Conservation (phyloP, 2,329 filamentous ascomycete genomes). For the Plenodomus lindquistii region DNA sequence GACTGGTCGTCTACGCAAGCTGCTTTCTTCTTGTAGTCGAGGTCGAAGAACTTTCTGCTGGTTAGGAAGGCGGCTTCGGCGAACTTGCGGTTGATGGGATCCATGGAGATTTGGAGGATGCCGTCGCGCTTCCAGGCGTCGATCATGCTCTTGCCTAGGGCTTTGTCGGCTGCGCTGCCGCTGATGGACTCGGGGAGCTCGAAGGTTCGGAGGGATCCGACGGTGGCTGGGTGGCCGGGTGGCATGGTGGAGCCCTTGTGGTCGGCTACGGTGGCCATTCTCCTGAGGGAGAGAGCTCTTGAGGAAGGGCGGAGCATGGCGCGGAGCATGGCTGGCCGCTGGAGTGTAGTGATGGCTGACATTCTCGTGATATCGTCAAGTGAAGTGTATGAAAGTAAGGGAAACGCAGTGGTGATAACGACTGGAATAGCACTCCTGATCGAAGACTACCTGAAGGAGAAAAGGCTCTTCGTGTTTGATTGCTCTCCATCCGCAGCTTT, state of each 20-base stretch:
- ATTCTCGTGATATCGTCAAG: neutral
- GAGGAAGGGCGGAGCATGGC: neutral
- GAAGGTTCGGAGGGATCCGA: conserved; percentile 8
- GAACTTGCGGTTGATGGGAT: conserved; percentile 12
- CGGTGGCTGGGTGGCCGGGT: conserved; percentile 4
- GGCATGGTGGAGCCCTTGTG: conserved; percentile 5
- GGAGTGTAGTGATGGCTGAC: conserved; percentile 4
- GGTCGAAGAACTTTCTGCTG: conserved; percentile 10
- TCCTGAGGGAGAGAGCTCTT: neutral
- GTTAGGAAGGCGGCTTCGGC: conserved; percentile 7
- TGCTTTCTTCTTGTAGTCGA: conserved; percentile 40
- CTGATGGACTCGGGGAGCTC: conserved; percentile 7
- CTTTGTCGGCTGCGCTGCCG: conserved; percentile 6
- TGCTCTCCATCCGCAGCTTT: neutral
- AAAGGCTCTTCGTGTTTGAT: neutral
- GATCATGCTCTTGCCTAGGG: conserved; percentile 11
- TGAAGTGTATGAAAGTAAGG: neutral
- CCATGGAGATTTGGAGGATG: conserved; percentile 11
- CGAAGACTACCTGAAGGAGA: neutral
- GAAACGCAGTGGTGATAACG: too few relatives aligned
- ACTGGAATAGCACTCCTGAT: too few relatives aligned
- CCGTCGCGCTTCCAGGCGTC: conserved; percentile 11
- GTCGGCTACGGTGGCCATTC: conserved; percentile 1
- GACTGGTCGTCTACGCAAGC: conserved; percentile 52
- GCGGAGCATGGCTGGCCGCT: neutral